A percentile compares a stretch with the other conserved stretches of the same genome.
Evolutionary conservation across 306 rosid species (phyloP).

Genomic region (Lithocarpus polystachyus): DNA sequence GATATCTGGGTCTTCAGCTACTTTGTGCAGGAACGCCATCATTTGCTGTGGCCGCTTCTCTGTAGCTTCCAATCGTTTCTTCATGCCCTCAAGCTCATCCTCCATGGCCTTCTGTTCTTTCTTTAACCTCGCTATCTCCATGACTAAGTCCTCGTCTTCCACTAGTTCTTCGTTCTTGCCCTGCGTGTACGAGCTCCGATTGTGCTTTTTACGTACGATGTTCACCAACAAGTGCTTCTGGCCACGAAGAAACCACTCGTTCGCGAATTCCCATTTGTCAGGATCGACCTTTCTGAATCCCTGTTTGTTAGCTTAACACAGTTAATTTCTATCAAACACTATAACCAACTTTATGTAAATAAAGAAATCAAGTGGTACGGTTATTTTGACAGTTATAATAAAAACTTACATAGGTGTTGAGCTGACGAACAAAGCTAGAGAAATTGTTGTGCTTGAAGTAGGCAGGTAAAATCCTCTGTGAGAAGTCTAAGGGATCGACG

Average conservation of each 20-base stretch:
- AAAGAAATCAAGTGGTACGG: not conserved
- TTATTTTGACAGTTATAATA: not conserved
- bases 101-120: conserved; percentile 71
- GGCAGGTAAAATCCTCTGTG: conserved; percentile 63
- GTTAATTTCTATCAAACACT: too few relatives aligned
- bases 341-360: too few relatives aligned
- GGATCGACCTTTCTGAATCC: conserved; percentile 93
- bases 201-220: conserved; percentile 53
- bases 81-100: conserved; percentile 62
- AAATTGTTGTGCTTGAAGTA: conserved; percentile 95
- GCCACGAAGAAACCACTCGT: conserved; percentile 82
- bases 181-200: conserved; percentile 8
- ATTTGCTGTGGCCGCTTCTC: conserved; percentile 82
- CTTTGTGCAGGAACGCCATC: conserved; percentile 71
- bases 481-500: conserved; percentile 66
- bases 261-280: conserved; percentile 93
- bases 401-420: conserved; percentile 72
- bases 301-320: conserved; percentile 21
- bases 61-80: conserved; percentile 59
- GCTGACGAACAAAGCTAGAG: conserved; percentile 94
- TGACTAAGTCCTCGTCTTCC: conserved; percentile 49
- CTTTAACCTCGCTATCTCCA: conserved; percentile 67
- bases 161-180: conserved; percentile 34
- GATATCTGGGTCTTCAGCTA: conserved; percentile 72
- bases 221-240: conserved; percentile 69